These are phyloP conservation scores for Geosmithia flava DNA, from an alignment of 2,329 filamentous ascomycete species.

Conservation along the genomic window DNA sequence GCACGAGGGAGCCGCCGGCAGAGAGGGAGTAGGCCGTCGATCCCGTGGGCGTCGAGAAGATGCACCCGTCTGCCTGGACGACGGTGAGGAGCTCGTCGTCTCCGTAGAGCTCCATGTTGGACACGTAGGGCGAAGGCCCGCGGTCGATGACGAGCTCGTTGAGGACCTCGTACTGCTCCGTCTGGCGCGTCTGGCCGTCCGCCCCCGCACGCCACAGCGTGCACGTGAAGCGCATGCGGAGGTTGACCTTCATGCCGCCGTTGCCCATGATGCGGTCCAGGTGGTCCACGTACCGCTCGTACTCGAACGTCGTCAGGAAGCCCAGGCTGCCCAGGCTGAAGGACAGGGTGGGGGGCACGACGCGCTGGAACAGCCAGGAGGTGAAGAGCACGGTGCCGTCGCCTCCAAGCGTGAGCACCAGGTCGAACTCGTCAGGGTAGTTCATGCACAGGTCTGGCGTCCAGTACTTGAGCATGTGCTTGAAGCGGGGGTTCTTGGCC, in stretches of 20 bases:
- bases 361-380: constrained; percentile 82
- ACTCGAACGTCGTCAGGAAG: constrained; percentile 84
- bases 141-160: constrained; percentile 98
- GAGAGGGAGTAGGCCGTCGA: constrained; percentile 94
- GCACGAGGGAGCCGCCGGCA: constrained; percentile 87
- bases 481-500: constrained; percentile 62
- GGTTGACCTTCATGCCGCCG: constrained; percentile 88
- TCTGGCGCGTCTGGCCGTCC: constrained; percentile 52
- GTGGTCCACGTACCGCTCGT: constrained; percentile 75
- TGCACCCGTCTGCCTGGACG: constrained; percentile 93
- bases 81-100: constrained; percentile 92
- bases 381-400: constrained; percentile 84
- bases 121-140: constrained; percentile 92
- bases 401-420: constrained; percentile 79
- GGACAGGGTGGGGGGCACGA: constrained; percentile 74
- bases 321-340: constrained; percentile 77
- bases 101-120: constrained; percentile 89
- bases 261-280: constrained; percentile 87
- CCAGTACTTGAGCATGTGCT: constrained; percentile 87
- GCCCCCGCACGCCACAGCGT: constrained; percentile 73
- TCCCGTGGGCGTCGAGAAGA: constrained; percentile 92
- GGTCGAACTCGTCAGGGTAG: constrained; percentile 86
- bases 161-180: constrained; percentile 93
- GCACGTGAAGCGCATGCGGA: constrained; percentile 98
- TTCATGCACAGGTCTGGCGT: constrained; percentile 92